These are phyloP conservation scores for Podaxis mareebaensis DNA, from an alignment of 768 basidiomycete species.

Conservation along the genomic window DNA sequence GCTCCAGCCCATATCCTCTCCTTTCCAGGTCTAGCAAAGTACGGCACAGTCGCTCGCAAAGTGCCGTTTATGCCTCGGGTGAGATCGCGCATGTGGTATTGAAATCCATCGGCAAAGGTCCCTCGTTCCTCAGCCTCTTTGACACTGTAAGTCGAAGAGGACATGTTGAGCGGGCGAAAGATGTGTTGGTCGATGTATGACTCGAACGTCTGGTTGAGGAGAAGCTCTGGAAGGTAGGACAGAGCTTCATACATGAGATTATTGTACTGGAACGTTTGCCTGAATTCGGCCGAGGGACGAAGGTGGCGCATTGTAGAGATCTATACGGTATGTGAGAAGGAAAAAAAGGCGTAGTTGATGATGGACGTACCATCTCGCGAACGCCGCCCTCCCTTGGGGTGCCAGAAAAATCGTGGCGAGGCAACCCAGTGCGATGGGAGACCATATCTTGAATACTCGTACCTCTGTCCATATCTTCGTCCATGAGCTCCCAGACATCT, in stretches of 20 bases:
- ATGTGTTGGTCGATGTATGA: slow-evolving; percentile 40
- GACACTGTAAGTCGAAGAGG: slow-evolving; percentile 39
- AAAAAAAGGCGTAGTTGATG: background rate
- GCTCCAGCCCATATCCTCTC: slow-evolving; percentile 43
- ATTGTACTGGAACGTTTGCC: slow-evolving; percentile 47
- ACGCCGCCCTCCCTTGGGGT: slow-evolving; percentile 30
- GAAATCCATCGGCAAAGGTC: slow-evolving; percentile 37
- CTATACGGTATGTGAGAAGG: slow-evolving; percentile 20
- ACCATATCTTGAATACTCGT: slow-evolving; percentile 42
- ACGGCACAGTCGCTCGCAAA: slow-evolving; percentile 35
- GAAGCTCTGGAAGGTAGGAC: slow-evolving; percentile 36
- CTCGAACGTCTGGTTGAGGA: slow-evolving; percentile 42
- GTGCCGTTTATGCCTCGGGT: slow-evolving; percentile 32
- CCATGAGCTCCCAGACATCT: slow-evolving; percentile 38
- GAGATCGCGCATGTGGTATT: slow-evolving; percentile 34
- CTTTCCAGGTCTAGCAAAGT: slow-evolving; percentile 39
- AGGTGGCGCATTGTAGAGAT: slow-evolving; percentile 38
- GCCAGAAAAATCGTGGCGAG: slow-evolving; percentile 43
- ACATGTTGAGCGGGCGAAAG: slow-evolving; percentile 40
- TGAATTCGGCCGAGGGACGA: slow-evolving; percentile 38
- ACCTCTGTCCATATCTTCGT: slow-evolving; percentile 34
- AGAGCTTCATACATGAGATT: slow-evolving; percentile 46
- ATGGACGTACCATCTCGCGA: slow-evolving; percentile 32
- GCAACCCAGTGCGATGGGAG: slow-evolving; percentile 45
- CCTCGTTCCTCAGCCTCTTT: slow-evolving; percentile 34